These are phyloP conservation scores for Oryza nivara DNA, from an alignment of 176 grass and related monocot genomes.

Conservation along the genomic window DNA sequence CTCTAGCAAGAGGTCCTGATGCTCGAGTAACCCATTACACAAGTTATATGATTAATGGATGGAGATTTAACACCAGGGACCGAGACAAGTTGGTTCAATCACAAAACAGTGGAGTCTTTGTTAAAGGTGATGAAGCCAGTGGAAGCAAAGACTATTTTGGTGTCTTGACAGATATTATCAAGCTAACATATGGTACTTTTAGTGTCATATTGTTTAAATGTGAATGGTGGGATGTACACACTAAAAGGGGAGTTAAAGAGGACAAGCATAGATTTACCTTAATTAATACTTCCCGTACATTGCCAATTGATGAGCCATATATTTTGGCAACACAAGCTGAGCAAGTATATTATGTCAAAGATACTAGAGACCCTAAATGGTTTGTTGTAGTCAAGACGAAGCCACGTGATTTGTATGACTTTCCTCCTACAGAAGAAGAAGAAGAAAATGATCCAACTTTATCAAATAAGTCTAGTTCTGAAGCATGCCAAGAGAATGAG, in stretches of 20 bases:
- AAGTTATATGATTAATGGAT: background rate
- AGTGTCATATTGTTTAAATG: background rate
- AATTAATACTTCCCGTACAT: background rate
- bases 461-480: no score
- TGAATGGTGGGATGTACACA: conserved; percentile 2
- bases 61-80: background rate
- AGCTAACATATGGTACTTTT: background rate
- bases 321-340: conserved; percentile 1
- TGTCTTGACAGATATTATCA: background rate
- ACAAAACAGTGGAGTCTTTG: background rate
- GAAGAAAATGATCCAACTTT: no score
- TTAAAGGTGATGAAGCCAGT: background rate
- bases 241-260: background rate
- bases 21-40: background rate
- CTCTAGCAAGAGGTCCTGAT: background rate
- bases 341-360: background rate
- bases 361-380: background rate
- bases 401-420: background rate
- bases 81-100: background rate
- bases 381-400: background rate
- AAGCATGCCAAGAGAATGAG: background rate
- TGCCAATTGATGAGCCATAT: background rate
- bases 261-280: background rate
- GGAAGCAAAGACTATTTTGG: background rate
- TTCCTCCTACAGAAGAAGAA: no score